Evolutionary conservation across 129 eudicot genomes (phyloP).

Genomic region (Flaveria trinervia): DNA sequence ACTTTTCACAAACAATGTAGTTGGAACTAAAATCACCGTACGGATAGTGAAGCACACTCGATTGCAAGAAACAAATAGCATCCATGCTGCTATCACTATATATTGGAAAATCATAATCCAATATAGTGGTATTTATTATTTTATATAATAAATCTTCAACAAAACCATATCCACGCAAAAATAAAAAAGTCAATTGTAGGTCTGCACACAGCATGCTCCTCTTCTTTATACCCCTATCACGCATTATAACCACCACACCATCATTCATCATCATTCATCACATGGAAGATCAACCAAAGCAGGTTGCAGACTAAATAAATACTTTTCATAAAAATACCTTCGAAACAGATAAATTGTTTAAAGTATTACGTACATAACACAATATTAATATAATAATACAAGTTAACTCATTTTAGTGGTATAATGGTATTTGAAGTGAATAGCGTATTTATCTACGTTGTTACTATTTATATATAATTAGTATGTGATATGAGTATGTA

Average conservation of each 20-base stretch:
- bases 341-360: neutral
- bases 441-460: too few species aligned
- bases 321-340: neutral
- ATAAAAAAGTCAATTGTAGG: constrained; percentile 38
- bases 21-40: constrained; percentile 5
- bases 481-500: too few species aligned
- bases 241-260: constrained; percentile 35
- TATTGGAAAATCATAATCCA: neutral
- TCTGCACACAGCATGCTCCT: constrained; percentile 40
- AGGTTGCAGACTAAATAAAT: constrained; percentile 4
- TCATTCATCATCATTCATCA: constrained; percentile 31
- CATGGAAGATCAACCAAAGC: constrained; percentile 32
- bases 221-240: constrained; percentile 24
- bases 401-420: too few species aligned
- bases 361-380: too few species aligned
- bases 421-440: too few species aligned
- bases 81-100: neutral
- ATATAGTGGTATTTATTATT: neutral
- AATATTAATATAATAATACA: too few species aligned
- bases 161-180: neutral
- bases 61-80: constrained; percentile 9
- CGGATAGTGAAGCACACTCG: neutral
- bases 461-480: too few species aligned
- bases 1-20: constrained; percentile 15
- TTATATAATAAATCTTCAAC: neutral